A percentile compares a stretch with the other conserved stretches of the same genome.
These are phyloP conservation scores for Colletotrichum endophyticum DNA, from an alignment of 2,329 filamentous ascomycete species.

Conservation along the genomic window DNA sequence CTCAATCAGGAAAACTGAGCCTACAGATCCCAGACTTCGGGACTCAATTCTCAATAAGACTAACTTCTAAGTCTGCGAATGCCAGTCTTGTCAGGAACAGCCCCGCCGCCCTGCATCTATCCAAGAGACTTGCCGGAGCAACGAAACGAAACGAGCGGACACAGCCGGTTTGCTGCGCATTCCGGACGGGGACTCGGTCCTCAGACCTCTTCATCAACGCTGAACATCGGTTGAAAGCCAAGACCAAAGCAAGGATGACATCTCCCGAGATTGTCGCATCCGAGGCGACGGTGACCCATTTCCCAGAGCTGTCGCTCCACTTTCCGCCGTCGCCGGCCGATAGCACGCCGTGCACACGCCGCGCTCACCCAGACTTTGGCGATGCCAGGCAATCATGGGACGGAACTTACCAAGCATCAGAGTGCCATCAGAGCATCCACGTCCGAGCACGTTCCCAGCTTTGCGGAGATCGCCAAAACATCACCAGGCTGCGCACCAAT, in stretches of 20 bases:
- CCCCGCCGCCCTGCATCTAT: constrained; percentile 1
- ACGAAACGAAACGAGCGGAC: constrained; percentile 20
- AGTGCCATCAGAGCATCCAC: background rate
- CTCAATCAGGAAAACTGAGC: background rate
- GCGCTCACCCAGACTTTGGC: background rate
- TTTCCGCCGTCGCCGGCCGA: background rate
- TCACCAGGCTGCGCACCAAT: background rate
- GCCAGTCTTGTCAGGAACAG: background rate
- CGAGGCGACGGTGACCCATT: background rate
- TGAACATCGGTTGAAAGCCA: constrained; percentile 6
- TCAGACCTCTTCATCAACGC: constrained; percentile 13
- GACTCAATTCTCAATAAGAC: background rate
- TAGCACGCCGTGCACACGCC: background rate
- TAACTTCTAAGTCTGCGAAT: background rate
- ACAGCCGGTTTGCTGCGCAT: constrained; percentile 1
- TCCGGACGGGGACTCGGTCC: background rate
- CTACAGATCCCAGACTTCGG: background rate
- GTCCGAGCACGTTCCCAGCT: background rate
- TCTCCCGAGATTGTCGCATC: constrained; percentile 1
- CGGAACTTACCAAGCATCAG: background rate
- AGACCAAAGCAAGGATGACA: constrained; percentile 9
- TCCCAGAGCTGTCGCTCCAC: background rate
- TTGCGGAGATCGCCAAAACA: background rate
- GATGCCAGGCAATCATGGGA: background rate
- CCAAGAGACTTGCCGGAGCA: background rate